Evolutionary conservation across 441 rosid species (phyloP).

Genomic region (Brassica balearica): DNA sequence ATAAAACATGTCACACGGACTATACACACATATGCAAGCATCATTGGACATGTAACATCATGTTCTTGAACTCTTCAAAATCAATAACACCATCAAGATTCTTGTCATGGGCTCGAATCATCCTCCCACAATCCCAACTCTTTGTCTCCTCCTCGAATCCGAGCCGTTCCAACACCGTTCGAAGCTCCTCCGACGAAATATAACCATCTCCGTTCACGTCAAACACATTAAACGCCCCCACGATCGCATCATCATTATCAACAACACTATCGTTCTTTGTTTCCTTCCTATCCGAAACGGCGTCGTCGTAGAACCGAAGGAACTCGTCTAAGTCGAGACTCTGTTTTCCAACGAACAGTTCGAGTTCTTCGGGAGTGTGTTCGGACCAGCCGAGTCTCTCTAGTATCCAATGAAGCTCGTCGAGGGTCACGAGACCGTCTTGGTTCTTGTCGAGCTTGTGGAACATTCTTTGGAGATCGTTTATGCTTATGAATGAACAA

Average conservation of each 20-base stretch:
- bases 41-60: slow-evolving; percentile 55
- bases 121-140: slow-evolving; percentile 61
- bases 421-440: slow-evolving; percentile 65
- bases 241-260: slow-evolving; percentile 41
- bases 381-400: slow-evolving; percentile 55
- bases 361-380: slow-evolving; percentile 55
- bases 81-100: slow-evolving; percentile 77
- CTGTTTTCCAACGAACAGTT: slow-evolving; percentile 59
- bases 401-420: slow-evolving; percentile 76
- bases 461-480: slow-evolving; percentile 67
- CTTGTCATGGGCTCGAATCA: slow-evolving; percentile 68
- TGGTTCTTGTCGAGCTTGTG: slow-evolving; percentile 68
- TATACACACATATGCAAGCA: background rate
- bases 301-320: slow-evolving; percentile 52
- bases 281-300: slow-evolving; percentile 40
- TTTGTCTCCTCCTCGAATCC: slow-evolving; percentile 74
- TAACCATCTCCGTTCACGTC: slow-evolving; percentile 76
- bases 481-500: slow-evolving; percentile 47
- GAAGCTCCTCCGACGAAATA: slow-evolving; percentile 78
- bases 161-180: slow-evolving; percentile 61
- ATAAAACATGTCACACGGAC: slow-evolving; percentile 17
- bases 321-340: slow-evolving; percentile 66
- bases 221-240: slow-evolving; percentile 66
- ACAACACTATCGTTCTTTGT: background rate
- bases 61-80: slow-evolving; percentile 78